Evolutionary conservation across 2,329 filamentous ascomycete species (phyloP).

Genomic region (Ophiocordyceps robertsii): DNA sequence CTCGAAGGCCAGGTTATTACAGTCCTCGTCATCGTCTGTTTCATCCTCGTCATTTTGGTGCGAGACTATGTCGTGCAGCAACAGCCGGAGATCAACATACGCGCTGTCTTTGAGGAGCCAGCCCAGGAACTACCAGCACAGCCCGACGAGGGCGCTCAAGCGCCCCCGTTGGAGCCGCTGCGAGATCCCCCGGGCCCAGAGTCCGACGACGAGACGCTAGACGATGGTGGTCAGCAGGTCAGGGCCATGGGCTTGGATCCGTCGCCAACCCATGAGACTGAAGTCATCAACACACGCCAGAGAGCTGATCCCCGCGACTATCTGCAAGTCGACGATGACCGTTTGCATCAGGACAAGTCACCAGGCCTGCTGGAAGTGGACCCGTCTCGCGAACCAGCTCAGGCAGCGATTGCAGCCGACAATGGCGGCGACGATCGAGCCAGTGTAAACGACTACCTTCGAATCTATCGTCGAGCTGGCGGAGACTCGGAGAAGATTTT

Average conservation of each 20-base stretch:
- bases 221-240: constrained; percentile 9
- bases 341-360: background rate
- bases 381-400: background rate
- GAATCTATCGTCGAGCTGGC: constrained; percentile 44
- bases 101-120: constrained; percentile 43
- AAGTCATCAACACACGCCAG: background rate
- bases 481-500: constrained; percentile 47
- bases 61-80: constrained; percentile 97
- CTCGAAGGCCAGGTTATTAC: constrained; percentile 93
- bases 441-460: constrained; percentile 24
- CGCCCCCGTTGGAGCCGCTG: constrained; percentile 4
- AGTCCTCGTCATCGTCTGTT: constrained; percentile 77
- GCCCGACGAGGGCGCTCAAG: constrained; percentile 7
- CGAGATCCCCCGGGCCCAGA: constrained; percentile 13
- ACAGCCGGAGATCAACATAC: constrained; percentile 82
- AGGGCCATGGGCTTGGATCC: constrained; percentile 1
- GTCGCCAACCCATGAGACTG: background rate
- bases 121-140: constrained; percentile 15
- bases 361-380: background rate
- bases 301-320: background rate
- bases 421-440: constrained; percentile 6
- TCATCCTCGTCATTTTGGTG: constrained; percentile 94
- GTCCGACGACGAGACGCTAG: constrained; percentile 19
- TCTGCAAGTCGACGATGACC: background rate
- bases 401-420: background rate